Evolutionary conservation across 1,284 basidiomycete genomes (phyloP), one percentile per base, ranked within the genome.

Genomic region (Papiliotrema terrestris): DNA sequence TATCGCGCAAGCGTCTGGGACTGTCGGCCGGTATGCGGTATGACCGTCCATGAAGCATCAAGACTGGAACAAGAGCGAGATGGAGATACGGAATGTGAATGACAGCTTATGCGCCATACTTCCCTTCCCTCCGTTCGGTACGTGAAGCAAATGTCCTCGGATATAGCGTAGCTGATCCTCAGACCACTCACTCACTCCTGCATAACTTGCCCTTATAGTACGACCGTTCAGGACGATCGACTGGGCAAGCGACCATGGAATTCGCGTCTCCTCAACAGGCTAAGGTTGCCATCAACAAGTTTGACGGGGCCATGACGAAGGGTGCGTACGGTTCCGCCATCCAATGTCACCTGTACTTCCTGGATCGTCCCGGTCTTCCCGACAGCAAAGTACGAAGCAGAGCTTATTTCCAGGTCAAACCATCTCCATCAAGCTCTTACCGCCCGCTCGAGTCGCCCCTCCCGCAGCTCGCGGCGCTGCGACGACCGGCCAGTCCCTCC

Each of bases 191-290:
- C n/a, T n/a, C n/a, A n/a, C n/a, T n/a, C n/a, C n/a, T n/a, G n/a
- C n/a, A n/a, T n/a, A n/a, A 47, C 44, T 58, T 50, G 39, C 45
- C 23, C 38, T 41, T 29, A 62, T 76, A 96, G 93, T 98, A 93
- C 79, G 94, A 97, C 80, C 86, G 88, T 70, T 94, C 91, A 67
- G 94, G 94, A 64, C 88, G 94, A 71, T 96, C 94, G 47, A 86
- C 84, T 26, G 94, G 94, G 57, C 80, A 84, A 55, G 94, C 90
- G 26, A 83, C 85, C 60, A 81, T 97, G 72, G 82, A 85, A n/a
- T 97, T 86, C 78, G 86, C 89, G 72, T 87, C 84, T 3, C 72
- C 83, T 8, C 82, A 83, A 54, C 88, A 96, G 71, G 94, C 94
- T 26, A 84, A 85, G 50, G 80, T 83, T 60, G 94, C 93, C 46